Evolutionary conservation across 1,284 basidiomycete genomes (phyloP), one percentile per base, ranked within the genome.

Genomic region (Tilletia walkeri): DNA sequence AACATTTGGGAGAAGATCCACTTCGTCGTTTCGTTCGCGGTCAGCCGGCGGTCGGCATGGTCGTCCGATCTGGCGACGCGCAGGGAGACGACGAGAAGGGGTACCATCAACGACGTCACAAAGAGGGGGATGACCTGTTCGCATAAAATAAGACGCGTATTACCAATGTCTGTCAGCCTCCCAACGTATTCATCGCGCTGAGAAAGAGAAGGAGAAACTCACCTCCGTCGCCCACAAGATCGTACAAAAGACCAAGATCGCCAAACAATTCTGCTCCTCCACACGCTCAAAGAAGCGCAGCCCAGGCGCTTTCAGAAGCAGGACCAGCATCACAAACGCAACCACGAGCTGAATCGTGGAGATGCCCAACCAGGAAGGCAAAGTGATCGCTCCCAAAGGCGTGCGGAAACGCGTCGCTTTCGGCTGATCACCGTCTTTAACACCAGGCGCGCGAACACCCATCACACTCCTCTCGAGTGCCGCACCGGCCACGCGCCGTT

Each of bases 211-310:
- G 14, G 14, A 45, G 6, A 45, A 12, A 83, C 87, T 72, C 75
- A 92, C 92, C 88, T 99, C 95, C 9, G 94, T 92, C 10, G 95
- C 95, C 96, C 95, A 99, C 67, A 98, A 86, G 53, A 98, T 88
- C 7, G 95, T 97, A 76, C 93, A 94, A 78, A 98, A 93, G 1
- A 91, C 87, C 67, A 99, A 86, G 75, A 99, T 88, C 0, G 94
- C 94, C 75, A 97, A 88, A 81, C 95, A 99, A 73, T 91, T 91
- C 82, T 93, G 95, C 69, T 94, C 93, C 84, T 93, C 91, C 30
- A 86, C 85, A 9, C 88, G 87, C 34, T 90, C 87, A 72, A 83
- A 83, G 69, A 83, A 76, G 30, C 78, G 79, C 56, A 83, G 68
- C 1, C 75, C 74, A 1, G 82, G 81, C 16, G 74, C 76, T 61